A percentile compares a stretch with the other conserved stretches of the same genome.
These are phyloP conservation scores for Melanomma pulvis-pyrius DNA, from an alignment of 495 filamentous ascomycete genomes.

Conservation along the genomic window DNA sequence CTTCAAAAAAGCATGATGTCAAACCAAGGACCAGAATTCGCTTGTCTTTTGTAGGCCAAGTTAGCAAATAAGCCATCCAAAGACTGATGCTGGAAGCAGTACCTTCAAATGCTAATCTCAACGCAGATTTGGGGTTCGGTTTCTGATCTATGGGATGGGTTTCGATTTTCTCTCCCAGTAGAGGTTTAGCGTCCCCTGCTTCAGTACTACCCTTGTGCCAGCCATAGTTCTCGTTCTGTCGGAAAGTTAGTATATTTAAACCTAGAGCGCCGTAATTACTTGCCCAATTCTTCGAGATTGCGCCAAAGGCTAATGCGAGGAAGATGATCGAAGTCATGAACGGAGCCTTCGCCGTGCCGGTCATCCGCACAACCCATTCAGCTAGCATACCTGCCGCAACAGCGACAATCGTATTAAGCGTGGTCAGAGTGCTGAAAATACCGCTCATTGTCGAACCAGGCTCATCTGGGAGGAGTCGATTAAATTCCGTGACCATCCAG, in stretches of 20 bases:
- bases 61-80: neutral
- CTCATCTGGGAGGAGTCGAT: constrained; percentile 41
- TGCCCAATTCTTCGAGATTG: constrained; percentile 50
- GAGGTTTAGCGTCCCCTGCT: neutral
- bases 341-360: constrained; percentile 55
- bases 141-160: neutral
- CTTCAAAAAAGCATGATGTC: constrained; percentile 58
- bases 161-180: neutral
- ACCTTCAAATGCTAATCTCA: constrained; percentile 2
- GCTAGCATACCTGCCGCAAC: constrained; percentile 52
- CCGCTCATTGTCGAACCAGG: constrained; percentile 42
- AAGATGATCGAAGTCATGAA: constrained; percentile 51
- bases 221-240: constrained; percentile 53
- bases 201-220: constrained; percentile 13
- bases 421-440: constrained; percentile 56
- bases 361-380: constrained; percentile 45
- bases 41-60: constrained; percentile 36
- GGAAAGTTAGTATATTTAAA: neutral
- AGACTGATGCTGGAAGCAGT: neutral
- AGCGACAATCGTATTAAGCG: constrained; percentile 56
- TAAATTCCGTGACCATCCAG: constrained; percentile 60
- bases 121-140: neutral
- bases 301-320: constrained; percentile 42
- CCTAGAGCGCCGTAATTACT: constrained; percentile 34
- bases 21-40: constrained; percentile 51